These are phyloP conservation scores for Umbelopsis ramanniana DNA, from an alignment of 192 early-diverging fungal species.

Conservation along the genomic window DNA sequence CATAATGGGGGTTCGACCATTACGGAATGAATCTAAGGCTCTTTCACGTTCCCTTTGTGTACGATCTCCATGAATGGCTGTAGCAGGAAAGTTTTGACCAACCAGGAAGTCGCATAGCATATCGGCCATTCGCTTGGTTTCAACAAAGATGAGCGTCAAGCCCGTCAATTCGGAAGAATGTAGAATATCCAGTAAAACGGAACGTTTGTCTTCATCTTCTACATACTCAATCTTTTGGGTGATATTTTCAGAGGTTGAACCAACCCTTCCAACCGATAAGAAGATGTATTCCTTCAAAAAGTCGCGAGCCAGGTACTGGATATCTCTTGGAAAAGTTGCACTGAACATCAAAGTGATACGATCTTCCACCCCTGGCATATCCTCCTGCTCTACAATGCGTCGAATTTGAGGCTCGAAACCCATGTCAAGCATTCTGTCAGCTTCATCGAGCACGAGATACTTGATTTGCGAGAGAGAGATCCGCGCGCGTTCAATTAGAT, in stretches of 20 bases:
- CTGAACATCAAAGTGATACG: constrained; percentile 96
- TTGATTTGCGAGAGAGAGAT: constrained; percentile 78
- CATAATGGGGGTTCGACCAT: constrained; percentile 81
- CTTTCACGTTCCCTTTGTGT: constrained; percentile 95
- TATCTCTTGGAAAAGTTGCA: constrained; percentile 90
- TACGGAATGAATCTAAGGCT: constrained; percentile 86
- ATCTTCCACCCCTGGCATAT: constrained; percentile 74
- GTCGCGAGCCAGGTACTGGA: constrained; percentile 85
- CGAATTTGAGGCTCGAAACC: constrained; percentile 94
- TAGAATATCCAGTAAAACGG: constrained; percentile 84
- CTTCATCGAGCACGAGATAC: constrained; percentile 94
- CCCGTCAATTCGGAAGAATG: constrained; percentile 55
- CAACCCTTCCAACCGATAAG: constrained; percentile 91
- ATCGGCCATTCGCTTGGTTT: constrained; percentile 96
- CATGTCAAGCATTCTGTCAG: constrained; percentile 97
- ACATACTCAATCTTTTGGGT: constrained; percentile 93
- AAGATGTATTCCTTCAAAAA: constrained; percentile 87
- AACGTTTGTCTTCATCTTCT: constrained; percentile 93
- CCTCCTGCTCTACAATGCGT: constrained; percentile 83
- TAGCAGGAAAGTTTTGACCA: constrained; percentile 81
- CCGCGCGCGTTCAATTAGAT: constrained; percentile 84
- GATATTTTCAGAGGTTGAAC: constrained; percentile 95
- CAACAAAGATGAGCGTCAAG: constrained; percentile 94
- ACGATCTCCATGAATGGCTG: constrained; percentile 96
- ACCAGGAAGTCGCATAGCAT: constrained; percentile 83